A percentile compares a stretch with the other conserved stretches of the same genome.
These are phyloP conservation scores for Afroboletus lepidellus DNA, from an alignment of 1,284 basidiomycete genomes.

Conservation along the genomic window DNA sequence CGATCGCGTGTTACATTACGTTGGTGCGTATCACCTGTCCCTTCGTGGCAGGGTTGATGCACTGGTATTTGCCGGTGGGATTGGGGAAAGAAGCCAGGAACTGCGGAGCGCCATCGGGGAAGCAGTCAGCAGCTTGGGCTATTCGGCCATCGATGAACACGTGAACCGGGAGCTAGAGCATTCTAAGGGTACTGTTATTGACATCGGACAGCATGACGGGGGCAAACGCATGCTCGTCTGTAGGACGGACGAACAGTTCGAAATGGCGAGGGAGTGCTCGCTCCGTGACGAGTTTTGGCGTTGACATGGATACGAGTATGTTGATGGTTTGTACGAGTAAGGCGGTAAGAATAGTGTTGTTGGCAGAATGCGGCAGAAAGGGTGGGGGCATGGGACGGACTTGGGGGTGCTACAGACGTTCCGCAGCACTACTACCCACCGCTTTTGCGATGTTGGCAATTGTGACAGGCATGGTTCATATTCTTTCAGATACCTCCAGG, in stretches of 20 bases:
- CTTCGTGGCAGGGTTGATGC: conserved; percentile 69
- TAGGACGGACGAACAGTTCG: conserved; percentile 67
- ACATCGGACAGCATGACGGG: conserved; percentile 40
- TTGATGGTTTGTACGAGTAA: neutral
- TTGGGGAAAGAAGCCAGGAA: conserved; percentile 71
- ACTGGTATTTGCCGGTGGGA: conserved; percentile 83
- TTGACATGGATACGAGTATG: conserved; percentile 3
- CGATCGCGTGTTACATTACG: conserved; percentile 69
- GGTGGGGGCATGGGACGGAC: neutral
- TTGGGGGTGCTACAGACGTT: too few relatives aligned
- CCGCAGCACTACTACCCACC: too few relatives aligned
- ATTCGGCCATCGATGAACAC: conserved; percentile 45
- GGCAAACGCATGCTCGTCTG: conserved; percentile 52
- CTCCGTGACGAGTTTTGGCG: conserved; percentile 19
- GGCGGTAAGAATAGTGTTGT: neutral
- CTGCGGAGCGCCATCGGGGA: conserved; percentile 59
- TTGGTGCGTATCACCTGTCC: conserved; percentile 76
- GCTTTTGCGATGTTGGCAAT: too few relatives aligned
- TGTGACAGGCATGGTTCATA: too few relatives aligned
- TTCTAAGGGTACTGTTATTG: conserved; percentile 41
- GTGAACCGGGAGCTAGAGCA: conserved; percentile 38
- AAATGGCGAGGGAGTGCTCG: conserved; percentile 62
- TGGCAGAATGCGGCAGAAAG: too few relatives aligned
- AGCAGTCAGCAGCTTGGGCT: conserved; percentile 60
- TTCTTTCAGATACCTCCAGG: too few relatives aligned